A percentile compares a stretch with the other conserved stretches of the same genome.
Evolutionary conservation across 768 basidiomycete species (phyloP).

Genomic region (Gymnopilus dilepis): DNA sequence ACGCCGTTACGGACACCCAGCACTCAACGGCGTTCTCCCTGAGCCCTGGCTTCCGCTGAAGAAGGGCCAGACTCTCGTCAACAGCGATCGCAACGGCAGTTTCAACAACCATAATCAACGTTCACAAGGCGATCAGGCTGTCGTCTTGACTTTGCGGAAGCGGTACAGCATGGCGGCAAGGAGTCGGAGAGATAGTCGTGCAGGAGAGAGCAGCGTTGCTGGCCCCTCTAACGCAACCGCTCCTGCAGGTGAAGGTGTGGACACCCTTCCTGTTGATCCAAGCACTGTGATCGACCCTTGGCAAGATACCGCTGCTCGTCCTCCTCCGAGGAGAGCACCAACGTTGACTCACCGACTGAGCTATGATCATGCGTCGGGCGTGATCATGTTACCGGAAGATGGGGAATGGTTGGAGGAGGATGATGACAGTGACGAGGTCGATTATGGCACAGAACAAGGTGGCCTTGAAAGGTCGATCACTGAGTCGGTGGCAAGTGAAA

Average conservation of each 20-base stretch:
- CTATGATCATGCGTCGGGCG: constrained; percentile 86
- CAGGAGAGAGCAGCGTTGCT: constrained; percentile 16
- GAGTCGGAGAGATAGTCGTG: constrained; percentile 25
- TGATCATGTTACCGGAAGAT: constrained; percentile 85
- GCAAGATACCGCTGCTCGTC: constrained; percentile 48
- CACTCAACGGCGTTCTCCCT: constrained; percentile 90
- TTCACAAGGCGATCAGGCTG: constrained; percentile 58
- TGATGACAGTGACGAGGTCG: constrained; percentile 53
- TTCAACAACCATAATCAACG: constrained; percentile 42
- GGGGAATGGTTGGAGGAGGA: constrained; percentile 65
- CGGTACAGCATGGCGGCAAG: constrained; percentile 61
- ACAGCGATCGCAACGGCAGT: constrained; percentile 45
- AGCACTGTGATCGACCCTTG: constrained; percentile 56
- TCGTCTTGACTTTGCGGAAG: constrained; percentile 83
- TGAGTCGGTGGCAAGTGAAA: constrained; percentile 33
- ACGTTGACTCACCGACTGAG: constrained; percentile 67
- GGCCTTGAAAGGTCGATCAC: constrained; percentile 33
- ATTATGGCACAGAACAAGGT: constrained; percentile 41
- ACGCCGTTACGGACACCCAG: constrained; percentile 93
- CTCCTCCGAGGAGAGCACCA: constrained; percentile 6
- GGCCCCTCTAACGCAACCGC: constrained; percentile 11
- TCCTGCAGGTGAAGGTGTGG: neutral
- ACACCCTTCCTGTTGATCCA: constrained; percentile 26
- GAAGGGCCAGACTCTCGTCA: constrained; percentile 78
- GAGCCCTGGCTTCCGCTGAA: constrained; percentile 94